phyloP scores from a whole-genome alignment of 306 rosid species.

The Begonia peltatifolia region DNA sequence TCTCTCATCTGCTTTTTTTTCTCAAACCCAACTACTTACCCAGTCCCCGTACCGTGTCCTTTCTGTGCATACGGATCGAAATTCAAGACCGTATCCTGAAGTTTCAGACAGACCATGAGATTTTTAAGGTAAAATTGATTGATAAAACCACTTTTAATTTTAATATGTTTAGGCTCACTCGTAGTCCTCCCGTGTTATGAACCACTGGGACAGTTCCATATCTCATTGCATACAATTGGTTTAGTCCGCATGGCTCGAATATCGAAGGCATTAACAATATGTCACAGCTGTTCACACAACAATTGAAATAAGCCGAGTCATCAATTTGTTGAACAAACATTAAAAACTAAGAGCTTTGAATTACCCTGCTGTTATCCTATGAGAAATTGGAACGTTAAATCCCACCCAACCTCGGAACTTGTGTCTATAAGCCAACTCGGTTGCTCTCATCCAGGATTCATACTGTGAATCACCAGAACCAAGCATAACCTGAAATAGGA shows the following conservation, averaged over 20 bases:
- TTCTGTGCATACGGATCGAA: conserved; percentile 52
- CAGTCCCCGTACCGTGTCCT: conserved; percentile 53
- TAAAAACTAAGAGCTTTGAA: conserved; percentile 4
- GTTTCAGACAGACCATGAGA: not conserved
- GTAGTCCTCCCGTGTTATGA: conserved; percentile 86
- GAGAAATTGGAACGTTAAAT: conserved; percentile 75
- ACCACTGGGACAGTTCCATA: conserved; percentile 90
- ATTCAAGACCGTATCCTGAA: conserved; percentile 60
- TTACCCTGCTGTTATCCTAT: conserved; percentile 84
- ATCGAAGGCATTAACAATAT: conserved; percentile 78
- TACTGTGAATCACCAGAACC: conserved; percentile 54
- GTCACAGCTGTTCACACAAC: conserved; percentile 55
- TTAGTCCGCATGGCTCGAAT: conserved; percentile 87
- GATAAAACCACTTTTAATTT: conserved; percentile 7
- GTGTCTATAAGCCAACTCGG: conserved; percentile 44
- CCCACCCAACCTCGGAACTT: conserved; percentile 94
- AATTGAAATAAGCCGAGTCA: conserved; percentile 15
- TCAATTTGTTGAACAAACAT: not conserved
- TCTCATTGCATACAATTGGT: conserved; percentile 87
- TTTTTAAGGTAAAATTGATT: not conserved
- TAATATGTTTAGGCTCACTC: conserved; percentile 42
- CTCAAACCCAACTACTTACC: conserved; percentile 21
- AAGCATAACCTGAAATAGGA: conserved; percentile 62
- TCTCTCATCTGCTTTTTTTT: too few species aligned
- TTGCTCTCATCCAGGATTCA: conserved; percentile 86